Conservation (phyloP, 306 rosid species). For the Citrullus mucosospermus region DNA sequence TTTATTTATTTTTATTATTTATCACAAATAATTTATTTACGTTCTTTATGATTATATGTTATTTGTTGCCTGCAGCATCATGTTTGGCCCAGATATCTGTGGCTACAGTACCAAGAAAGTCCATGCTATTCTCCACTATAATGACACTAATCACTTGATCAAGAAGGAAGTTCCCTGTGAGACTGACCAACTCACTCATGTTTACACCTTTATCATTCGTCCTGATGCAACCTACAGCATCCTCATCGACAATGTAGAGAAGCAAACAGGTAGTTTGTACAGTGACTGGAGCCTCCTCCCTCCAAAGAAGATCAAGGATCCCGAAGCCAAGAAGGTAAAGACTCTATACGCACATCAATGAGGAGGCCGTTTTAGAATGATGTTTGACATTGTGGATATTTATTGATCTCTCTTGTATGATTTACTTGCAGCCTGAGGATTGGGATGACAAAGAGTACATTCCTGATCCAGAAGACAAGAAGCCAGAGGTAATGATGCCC, state of each 20-base stretch:
- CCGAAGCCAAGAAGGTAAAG: constrained; percentile 75
- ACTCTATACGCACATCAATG: not conserved
- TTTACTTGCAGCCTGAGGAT: constrained; percentile 74
- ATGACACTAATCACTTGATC: constrained; percentile 71
- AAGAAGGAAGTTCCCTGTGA: constrained; percentile 99
- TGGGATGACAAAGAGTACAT: constrained; percentile 97
- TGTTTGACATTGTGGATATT: constrained; percentile 5
- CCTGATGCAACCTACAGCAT: constrained; percentile 97
- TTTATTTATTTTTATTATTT: not conserved
- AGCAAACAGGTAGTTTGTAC: constrained; percentile 92
- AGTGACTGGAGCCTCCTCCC: constrained; percentile 94
- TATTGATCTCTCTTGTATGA: constrained; percentile 8
- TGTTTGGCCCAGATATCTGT: constrained; percentile 99
- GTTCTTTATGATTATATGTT: constrained; percentile 9
- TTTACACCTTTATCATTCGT: constrained; percentile 77
- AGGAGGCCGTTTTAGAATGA: not conserved
- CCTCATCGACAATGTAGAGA: constrained; percentile 85
- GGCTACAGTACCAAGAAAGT: constrained; percentile 99
- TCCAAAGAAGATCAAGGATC: constrained; percentile 84
- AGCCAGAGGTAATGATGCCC: constrained; percentile 64
- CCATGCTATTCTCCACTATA: constrained; percentile 78
- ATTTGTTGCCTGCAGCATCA: constrained; percentile 46
- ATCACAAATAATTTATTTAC: not conserved
- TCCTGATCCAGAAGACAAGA: constrained; percentile 92
- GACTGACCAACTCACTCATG: constrained; percentile 92